Evolutionary conservation across 495 filamentous ascomycete species (phyloP).

Genomic region (Entonaema liquescens): DNA sequence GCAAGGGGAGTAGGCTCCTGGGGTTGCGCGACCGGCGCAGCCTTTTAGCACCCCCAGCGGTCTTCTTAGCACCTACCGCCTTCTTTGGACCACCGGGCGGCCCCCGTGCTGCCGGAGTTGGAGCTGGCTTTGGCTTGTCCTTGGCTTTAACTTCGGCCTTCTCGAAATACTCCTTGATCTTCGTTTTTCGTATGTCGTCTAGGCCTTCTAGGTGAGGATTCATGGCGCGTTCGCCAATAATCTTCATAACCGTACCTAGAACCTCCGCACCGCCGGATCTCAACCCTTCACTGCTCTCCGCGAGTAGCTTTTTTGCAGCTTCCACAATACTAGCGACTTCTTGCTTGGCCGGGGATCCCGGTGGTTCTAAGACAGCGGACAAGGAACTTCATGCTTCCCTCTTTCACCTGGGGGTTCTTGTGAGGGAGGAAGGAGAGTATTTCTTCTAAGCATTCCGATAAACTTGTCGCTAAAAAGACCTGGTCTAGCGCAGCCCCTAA

Average conservation of each 20-base stretch:
- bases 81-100: constrained; percentile 63
- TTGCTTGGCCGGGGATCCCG: constrained; percentile 81
- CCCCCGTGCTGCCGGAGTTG: constrained; percentile 69
- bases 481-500: constrained; percentile 85
- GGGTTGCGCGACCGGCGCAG: constrained; percentile 52
- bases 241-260: constrained; percentile 97
- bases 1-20: constrained; percentile 56
- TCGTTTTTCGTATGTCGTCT: constrained; percentile 94
- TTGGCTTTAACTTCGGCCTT: constrained; percentile 95
- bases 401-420: constrained; percentile 98
- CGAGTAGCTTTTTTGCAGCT: constrained; percentile 82
- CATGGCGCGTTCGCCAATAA: constrained; percentile 97
- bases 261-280: constrained; percentile 90
- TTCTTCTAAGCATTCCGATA: constrained; percentile 89
- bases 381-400: constrained; percentile 90
- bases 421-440: constrained; percentile 84
- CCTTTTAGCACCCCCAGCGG: constrained; percentile 54
- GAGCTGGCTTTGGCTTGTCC: constrained; percentile 89
- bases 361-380: constrained; percentile 88
- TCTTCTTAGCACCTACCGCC: constrained; percentile 54
- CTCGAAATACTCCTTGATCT: constrained; percentile 95
- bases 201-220: constrained; percentile 91
- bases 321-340: constrained; percentile 89
- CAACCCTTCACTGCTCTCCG: constrained; percentile 84
- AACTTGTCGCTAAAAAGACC: constrained; percentile 78